Evolutionary conservation across 345 rosid species (phyloP).

Genomic region (Stellera chamaejasme): DNA sequence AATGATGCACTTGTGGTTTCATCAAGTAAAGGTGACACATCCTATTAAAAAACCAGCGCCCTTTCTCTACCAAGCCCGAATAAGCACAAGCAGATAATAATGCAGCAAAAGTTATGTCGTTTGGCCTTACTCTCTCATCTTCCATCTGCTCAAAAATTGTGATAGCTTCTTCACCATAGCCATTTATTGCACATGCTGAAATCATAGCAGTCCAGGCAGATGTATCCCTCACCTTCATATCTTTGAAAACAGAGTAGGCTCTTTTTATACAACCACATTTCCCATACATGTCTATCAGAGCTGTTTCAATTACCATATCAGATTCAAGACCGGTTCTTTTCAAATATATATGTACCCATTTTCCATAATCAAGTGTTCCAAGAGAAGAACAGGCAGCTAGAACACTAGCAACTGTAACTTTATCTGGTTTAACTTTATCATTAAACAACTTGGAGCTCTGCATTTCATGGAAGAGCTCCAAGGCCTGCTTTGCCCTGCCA

Average conservation of each 20-base stretch:
- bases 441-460: conserved; percentile 12
- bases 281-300: conserved; percentile 61
- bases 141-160: conserved; percentile 38
- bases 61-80: conserved; percentile 45
- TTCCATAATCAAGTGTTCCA: conserved; percentile 47
- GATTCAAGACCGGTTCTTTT: conserved; percentile 35
- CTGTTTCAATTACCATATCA: conserved; percentile 43
- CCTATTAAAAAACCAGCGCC: conserved; percentile 34
- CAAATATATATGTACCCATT: conserved; percentile 41
- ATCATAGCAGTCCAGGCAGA: conserved; percentile 61
- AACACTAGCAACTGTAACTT: conserved; percentile 43
- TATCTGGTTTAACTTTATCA: conserved; percentile 33
- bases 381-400: conserved; percentile 59
- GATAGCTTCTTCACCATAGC: conserved; percentile 40
- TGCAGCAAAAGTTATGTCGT: conserved; percentile 50
- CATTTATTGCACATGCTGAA: conserved; percentile 48
- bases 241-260: conserved; percentile 36
- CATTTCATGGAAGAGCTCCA: conserved; percentile 45
- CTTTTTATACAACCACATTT: conserved; percentile 44
- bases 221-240: conserved; percentile 40
- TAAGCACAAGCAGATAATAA: conserved; percentile 59
- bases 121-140: conserved; percentile 33
- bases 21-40: conserved; percentile 36
- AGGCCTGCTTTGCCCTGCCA: conserved; percentile 39
- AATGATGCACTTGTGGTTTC: conserved; percentile 41